Evolutionary conservation across 1,139 yeast species (phyloP), one percentile per base, ranked within the genome.

Genomic region (Debaryomyces robertsiae): DNA sequence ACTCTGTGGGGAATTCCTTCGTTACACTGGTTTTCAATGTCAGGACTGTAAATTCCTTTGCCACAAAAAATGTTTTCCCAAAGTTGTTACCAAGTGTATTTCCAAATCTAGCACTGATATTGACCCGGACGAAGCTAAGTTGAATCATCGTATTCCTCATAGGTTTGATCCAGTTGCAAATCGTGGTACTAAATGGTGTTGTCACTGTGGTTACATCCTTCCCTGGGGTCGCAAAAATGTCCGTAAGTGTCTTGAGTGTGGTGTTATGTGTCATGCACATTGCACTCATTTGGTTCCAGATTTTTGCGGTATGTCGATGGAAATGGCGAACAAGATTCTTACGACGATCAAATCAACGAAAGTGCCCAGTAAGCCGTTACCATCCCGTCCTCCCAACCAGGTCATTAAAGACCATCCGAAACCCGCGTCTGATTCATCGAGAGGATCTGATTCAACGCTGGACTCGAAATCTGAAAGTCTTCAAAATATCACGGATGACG

Each of bases 291-390:
- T 91, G 58, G 98, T 93, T 18, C 98, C 98, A 1, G 97, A 93
- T 60, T 87, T 93, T 63, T 93, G 98, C 70, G 98, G 98, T 44
- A 91, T 93, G 96, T 81, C 96, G 1, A 89, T 93, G 91, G 96
- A 90, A 57, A 88, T 86, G 81, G 98, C 98, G 3, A 90, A 89
- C 55, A 86, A 85, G 60, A 88, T 93, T 47, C 68, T 93, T 46
- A 81, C 81, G 46, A 89, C 96, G 5, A 90, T 93, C 57, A 84
- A 87, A 58, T 80, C 85, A 32, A 84, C 97, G 1, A 84, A 86
- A 56, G 77, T 73, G 44, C 65, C 68, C 17, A 52, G 49, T 14
- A 48, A 39, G 9, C 51, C 42, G 47, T 58, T 18, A 43, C 58
- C 46, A 13, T 30, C 39, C 1, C 36, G 38, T 4, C 42, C 42